Evolutionary conservation across 2,329 filamentous ascomycete species (phyloP).

Genomic region (Kalmusia sp.): DNA sequence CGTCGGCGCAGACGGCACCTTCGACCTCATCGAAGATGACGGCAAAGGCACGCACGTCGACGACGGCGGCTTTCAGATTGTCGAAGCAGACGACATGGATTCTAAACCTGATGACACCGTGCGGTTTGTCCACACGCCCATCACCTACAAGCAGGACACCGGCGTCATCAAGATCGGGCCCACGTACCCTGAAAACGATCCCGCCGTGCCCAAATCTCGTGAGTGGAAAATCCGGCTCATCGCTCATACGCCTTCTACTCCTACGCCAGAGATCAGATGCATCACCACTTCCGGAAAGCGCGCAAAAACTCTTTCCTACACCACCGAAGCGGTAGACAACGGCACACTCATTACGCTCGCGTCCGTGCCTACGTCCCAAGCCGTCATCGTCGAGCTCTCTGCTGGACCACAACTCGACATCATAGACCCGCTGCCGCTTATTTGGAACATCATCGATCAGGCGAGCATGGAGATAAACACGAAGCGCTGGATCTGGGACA

Average conservation of each 20-base stretch:
- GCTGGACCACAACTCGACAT: slow-evolving; percentile 41
- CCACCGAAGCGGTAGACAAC: slow-evolving; percentile 22
- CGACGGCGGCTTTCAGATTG: slow-evolving; percentile 44
- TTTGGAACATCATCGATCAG: slow-evolving; percentile 39
- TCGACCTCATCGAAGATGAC: slow-evolving; percentile 59
- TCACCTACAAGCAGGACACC: slow-evolving; percentile 46
- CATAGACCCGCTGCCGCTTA: slow-evolving; percentile 35
- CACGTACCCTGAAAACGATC: slow-evolving; percentile 31
- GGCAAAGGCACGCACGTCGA: slow-evolving; percentile 43
- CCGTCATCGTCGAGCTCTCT: slow-evolving; percentile 36
- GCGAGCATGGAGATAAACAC: slow-evolving; percentile 37
- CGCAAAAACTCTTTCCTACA: slow-evolving; percentile 31
- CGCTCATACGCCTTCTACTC: slow-evolving; percentile 28
- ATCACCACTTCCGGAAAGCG: slow-evolving; percentile 32
- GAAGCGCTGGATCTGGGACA: slow-evolving; percentile 38
- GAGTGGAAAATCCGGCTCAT: slow-evolving; percentile 44
- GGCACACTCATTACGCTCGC: slow-evolving; percentile 36
- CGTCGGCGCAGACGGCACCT: slow-evolving; percentile 55
- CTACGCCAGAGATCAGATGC: slow-evolving; percentile 28
- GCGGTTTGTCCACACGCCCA: slow-evolving; percentile 40
- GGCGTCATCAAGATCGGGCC: slow-evolving; percentile 46
- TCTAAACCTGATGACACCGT: slow-evolving; percentile 33
- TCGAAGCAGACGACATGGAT: slow-evolving; percentile 50
- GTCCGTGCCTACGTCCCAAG: slow-evolving; percentile 28
- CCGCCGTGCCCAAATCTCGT: slow-evolving; percentile 34